phyloP scores from a whole-genome alignment of 257 asterid genomes.

The Solanum habrochaites region DNA sequence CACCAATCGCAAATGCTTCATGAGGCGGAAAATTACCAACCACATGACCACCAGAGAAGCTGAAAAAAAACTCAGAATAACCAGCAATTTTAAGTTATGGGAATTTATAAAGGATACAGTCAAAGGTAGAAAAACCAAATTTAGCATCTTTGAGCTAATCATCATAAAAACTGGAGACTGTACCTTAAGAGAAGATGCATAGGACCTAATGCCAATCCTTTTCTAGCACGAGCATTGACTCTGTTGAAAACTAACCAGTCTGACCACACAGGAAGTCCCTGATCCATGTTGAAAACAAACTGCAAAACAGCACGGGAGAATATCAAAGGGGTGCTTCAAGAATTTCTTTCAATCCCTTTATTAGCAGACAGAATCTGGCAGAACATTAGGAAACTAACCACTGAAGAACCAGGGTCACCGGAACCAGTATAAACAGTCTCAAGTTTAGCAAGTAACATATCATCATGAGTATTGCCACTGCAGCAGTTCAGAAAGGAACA shows the following conservation, averaged over 20 bases:
- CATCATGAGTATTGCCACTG: constrained; percentile 90
- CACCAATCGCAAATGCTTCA: constrained; percentile 97
- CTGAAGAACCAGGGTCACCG: constrained; percentile 81
- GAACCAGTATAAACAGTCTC: constrained; percentile 87
- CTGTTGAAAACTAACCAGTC: constrained; percentile 88
- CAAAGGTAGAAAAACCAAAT: background rate
- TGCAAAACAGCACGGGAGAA: constrained; percentile 22
- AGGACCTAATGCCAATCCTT: constrained; percentile 74
- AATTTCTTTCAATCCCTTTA: background rate
- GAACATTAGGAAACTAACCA: constrained; percentile 41
- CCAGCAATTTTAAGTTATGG: background rate
- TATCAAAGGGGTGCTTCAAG: background rate
- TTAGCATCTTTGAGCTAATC: background rate
- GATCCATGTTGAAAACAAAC: constrained; percentile 91
- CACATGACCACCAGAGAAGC: constrained; percentile 86
- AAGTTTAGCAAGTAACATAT: constrained; percentile 82
- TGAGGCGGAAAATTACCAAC: constrained; percentile 94
- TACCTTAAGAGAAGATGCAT: constrained; percentile 61
- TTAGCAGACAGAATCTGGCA: constrained; percentile 1
- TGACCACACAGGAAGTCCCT: constrained; percentile 71
- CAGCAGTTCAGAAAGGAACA: constrained; percentile 7
- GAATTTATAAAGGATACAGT: background rate
- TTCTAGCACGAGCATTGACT: constrained; percentile 83
- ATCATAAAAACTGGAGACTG: background rate
- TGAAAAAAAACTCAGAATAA: constrained; percentile 6